A percentile compares a stretch with the other conserved stretches of the same genome.
These are phyloP conservation scores for Pseudogymnoascus verrucosus DNA, from an alignment of 2,329 filamentous ascomycete genomes.

Conservation along the genomic window DNA sequence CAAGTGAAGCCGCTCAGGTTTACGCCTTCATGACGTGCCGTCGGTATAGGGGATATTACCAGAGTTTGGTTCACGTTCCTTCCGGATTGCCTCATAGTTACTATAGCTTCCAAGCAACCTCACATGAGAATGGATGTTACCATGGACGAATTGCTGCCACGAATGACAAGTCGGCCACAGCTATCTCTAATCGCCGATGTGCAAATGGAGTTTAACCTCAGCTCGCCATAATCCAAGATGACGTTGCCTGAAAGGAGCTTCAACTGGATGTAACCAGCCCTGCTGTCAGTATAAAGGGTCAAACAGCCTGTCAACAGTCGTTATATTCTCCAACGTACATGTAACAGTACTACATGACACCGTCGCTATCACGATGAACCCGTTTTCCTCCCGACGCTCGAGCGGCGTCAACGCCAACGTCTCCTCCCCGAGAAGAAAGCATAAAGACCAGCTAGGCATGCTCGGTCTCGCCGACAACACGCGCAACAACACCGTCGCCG, in stretches of 20 bases:
- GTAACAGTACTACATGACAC: background rate
- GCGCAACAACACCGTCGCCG: constrained; percentile 39
- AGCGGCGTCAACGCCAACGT: background rate
- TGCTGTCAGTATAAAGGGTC: background rate
- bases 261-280: background rate
- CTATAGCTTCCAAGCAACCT: background rate
- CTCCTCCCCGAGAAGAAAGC: background rate
- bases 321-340: background rate
- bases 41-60: background rate
- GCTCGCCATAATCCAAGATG: background rate
- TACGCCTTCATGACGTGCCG: background rate
- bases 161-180: constrained; percentile 1
- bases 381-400: background rate
- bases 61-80: background rate
- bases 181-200: background rate
- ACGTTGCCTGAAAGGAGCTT: background rate
- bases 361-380: background rate
- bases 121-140: background rate
- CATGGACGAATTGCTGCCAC: background rate
- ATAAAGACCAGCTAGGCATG: background rate
- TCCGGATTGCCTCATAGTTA: background rate
- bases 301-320: background rate
- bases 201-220: background rate
- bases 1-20: background rate
- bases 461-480: constrained; percentile 15